A percentile compares a stretch with the other conserved stretches of the same genome.
These are phyloP conservation scores for Tilletia setariae DNA, from an alignment of 1,284 basidiomycete genomes.

Conservation along the genomic window DNA sequence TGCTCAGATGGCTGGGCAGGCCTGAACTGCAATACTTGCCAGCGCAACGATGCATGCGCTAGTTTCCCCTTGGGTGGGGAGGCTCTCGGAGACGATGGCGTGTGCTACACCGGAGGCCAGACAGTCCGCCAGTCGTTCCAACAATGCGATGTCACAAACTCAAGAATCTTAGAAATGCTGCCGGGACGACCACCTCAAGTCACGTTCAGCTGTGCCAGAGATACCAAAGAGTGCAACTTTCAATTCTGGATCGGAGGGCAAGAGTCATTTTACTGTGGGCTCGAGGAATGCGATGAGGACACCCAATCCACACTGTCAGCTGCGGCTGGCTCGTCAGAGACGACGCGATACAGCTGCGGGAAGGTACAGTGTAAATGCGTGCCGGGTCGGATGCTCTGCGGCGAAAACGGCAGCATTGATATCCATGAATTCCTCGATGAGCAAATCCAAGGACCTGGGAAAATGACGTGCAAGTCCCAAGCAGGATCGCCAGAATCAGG, in stretches of 20 bases:
- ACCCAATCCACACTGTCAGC: not conserved
- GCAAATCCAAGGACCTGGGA: constrained; percentile 84
- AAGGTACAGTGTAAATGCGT: constrained; percentile 86
- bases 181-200: constrained; percentile 85
- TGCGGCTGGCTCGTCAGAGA: constrained; percentile 16
- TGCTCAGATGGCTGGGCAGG: constrained; percentile 93
- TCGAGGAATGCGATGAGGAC: constrained; percentile 65
- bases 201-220: constrained; percentile 65
- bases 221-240: constrained; percentile 37
- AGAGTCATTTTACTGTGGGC: constrained; percentile 91
- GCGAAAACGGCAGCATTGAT: constrained; percentile 93
- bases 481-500: constrained; percentile 50
- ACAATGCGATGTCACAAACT: constrained; percentile 91
- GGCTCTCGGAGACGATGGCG: constrained; percentile 66
- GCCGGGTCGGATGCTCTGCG: constrained; percentile 87
- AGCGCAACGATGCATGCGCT: constrained; percentile 29
- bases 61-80: constrained; percentile 38
- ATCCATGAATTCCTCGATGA: constrained; percentile 88
- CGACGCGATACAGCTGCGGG: constrained; percentile 59
- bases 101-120: constrained; percentile 86
- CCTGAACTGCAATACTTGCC: constrained; percentile 69
- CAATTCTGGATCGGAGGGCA: constrained; percentile 87
- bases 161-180: constrained; percentile 83
- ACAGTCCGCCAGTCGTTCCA: constrained; percentile 90
- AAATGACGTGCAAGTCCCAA: constrained; percentile 72